phyloP scores from a whole-genome alignment of 2,329 filamentous ascomycete genomes.

The Diaporthe nobilis region DNA sequence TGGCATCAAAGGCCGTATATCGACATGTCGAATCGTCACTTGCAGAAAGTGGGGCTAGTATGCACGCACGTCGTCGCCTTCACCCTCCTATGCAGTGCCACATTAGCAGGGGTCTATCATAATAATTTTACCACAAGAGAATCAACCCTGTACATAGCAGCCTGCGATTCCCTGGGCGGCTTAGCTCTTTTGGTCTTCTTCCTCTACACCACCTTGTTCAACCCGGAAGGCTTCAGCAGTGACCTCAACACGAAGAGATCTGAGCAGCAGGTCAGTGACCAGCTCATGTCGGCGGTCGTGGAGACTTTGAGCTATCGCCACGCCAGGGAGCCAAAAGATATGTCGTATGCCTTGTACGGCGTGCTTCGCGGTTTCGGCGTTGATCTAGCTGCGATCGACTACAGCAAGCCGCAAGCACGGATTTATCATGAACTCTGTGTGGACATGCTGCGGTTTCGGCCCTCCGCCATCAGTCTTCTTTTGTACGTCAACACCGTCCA shows the following conservation, averaged over 20 bases:
- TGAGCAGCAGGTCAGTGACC: not conserved
- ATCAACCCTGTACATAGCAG: no score
- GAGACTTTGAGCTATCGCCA: conserved; percentile 1
- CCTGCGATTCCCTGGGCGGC: no score
- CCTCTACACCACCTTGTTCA: not conserved
- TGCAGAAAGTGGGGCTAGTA: not conserved
- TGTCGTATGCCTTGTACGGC: not conserved
- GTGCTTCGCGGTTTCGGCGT: conserved; percentile 1
- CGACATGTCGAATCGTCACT: not conserved
- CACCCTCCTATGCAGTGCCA: not conserved
- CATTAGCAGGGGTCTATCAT: no score
- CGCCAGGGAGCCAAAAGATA: conserved; percentile 4
- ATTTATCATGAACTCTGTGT: conserved; percentile 11
- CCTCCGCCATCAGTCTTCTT: not conserved
- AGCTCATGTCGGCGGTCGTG: not conserved
- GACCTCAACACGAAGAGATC: not conserved
- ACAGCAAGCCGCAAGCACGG: not conserved
- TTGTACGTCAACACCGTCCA: not conserved
- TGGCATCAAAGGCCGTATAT: not conserved
- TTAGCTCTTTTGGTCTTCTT: no score
- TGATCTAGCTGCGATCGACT: not conserved
- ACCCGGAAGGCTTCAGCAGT: not conserved
- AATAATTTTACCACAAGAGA: no score
- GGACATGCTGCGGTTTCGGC: not conserved
- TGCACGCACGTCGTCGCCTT: not conserved